These are phyloP conservation scores for Aspergillus haitiensis DNA, from an alignment of 495 filamentous ascomycete genomes.

Conservation along the genomic window DNA sequence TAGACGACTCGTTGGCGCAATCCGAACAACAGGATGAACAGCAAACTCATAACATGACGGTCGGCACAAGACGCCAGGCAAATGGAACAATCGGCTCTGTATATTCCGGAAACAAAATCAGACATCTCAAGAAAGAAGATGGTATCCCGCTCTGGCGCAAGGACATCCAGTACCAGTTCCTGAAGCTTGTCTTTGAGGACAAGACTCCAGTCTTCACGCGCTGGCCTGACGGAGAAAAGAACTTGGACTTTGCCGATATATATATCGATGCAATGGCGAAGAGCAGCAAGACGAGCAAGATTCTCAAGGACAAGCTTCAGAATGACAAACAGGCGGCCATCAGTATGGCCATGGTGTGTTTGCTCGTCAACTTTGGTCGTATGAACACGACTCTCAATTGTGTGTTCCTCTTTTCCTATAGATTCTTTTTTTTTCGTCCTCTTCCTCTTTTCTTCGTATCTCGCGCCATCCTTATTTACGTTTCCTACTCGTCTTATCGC, in stretches of 20 bases:
- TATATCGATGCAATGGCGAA: slow-evolving; percentile 98
- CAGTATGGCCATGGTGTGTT: slow-evolving; percentile 98
- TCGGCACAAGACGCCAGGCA: slow-evolving; percentile 63
- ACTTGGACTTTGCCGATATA: slow-evolving; percentile 88
- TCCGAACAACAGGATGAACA: slow-evolving; percentile 45
- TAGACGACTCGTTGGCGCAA: slow-evolving; percentile 50
- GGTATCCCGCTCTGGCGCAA: slow-evolving; percentile 94
- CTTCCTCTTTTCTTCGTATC: too few species aligned
- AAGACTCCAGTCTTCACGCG: slow-evolving; percentile 84
- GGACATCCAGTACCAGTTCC: slow-evolving; percentile 96
- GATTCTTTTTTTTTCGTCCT: neutral
- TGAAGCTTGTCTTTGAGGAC: slow-evolving; percentile 88
- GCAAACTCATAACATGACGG: slow-evolving; percentile 51
- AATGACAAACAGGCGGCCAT: slow-evolving; percentile 88
- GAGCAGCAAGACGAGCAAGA: slow-evolving; percentile 99
- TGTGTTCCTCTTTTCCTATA: slow-evolving; percentile 43
- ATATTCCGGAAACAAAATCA: slow-evolving; percentile 88
- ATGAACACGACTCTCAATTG: slow-evolving; percentile 99
- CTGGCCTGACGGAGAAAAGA: slow-evolving; percentile 64
- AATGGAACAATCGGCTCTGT: slow-evolving; percentile 67
- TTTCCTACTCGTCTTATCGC: slow-evolving; percentile 33
- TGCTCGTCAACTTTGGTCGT: slow-evolving; percentile 93
- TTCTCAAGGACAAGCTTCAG: slow-evolving; percentile 93
- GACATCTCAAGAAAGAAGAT: slow-evolving; percentile 96
- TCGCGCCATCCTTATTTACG: neutral